Conservation (phyloP, 192 early-diverging fungal species). For the Rhizophagus clarus region DNA sequence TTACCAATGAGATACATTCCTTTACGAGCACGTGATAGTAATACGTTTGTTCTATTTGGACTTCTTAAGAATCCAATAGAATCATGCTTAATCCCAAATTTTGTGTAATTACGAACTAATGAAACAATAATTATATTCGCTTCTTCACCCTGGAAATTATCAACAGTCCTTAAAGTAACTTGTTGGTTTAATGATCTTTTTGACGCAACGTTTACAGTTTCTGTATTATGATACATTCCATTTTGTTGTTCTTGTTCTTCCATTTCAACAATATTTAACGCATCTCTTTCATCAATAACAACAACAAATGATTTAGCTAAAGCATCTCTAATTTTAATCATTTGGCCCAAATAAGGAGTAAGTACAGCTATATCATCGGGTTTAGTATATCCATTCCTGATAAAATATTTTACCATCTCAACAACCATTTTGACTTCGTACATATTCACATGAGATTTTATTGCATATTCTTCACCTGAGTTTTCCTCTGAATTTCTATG, state of each 20-base stretch:
- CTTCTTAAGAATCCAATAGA: constrained; percentile 59
- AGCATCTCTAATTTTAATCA: constrained; percentile 44
- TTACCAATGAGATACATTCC: constrained; percentile 64
- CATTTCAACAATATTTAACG: constrained; percentile 34
- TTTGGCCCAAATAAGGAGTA: constrained; percentile 60
- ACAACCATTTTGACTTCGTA: constrained; percentile 57
- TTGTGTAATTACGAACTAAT: constrained; percentile 39
- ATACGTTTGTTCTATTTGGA: constrained; percentile 59
- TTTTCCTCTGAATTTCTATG: constrained; percentile 50
- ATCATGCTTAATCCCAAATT: constrained; percentile 8
- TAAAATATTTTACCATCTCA: constrained; percentile 47
- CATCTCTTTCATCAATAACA: constrained; percentile 45
- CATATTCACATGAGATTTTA: constrained; percentile 48
- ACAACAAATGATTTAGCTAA: constrained; percentile 35
- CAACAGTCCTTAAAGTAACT: constrained; percentile 44
- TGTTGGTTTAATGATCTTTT: constrained; percentile 4
- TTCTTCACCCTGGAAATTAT: constrained; percentile 52
- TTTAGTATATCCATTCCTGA: constrained; percentile 53
- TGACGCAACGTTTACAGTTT: background rate
- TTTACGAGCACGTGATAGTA: constrained; percentile 59
- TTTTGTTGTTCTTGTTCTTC: background rate
- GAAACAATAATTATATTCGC: constrained; percentile 49
- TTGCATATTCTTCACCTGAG: constrained; percentile 34
- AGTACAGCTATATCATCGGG: constrained; percentile 55
- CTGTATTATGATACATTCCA: background rate